phyloP scores from a whole-genome alignment of 352 stramenopile genomes.

The Phytophthora gonapodyides region DNA sequence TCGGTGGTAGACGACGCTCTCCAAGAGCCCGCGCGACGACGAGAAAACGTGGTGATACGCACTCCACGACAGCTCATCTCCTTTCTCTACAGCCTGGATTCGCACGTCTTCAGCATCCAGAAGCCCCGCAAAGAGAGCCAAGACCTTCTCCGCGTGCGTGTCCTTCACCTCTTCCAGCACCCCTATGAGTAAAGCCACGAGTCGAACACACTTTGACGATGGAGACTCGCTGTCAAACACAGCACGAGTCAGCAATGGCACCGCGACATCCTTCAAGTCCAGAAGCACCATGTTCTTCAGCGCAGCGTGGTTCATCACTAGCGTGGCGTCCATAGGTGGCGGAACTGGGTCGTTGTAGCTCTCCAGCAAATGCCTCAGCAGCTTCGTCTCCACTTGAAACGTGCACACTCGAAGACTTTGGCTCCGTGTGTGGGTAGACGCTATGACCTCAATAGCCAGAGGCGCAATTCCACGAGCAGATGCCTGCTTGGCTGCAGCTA shows the following conservation, averaged over 20 bases:
- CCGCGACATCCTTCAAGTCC: slow-evolving; percentile 39
- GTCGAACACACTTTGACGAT: slow-evolving; percentile 42
- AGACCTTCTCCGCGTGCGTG: slow-evolving; percentile 45
- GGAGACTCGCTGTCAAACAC: slow-evolving; percentile 20
- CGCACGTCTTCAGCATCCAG: slow-evolving; percentile 38
- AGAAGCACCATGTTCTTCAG: slow-evolving; percentile 54
- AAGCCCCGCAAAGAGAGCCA: slow-evolving; percentile 47
- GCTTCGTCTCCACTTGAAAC: slow-evolving; percentile 24
- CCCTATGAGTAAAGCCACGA: slow-evolving; percentile 57
- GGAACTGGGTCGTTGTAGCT: slow-evolving; percentile 7
- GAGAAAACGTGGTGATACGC: slow-evolving; percentile 64
- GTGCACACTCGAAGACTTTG: slow-evolving; percentile 25
- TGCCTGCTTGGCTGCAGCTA: not conserved
- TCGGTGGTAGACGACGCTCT: slow-evolving; percentile 68
- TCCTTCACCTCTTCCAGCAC: slow-evolving; percentile 73
- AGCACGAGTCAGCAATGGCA: slow-evolving; percentile 21
- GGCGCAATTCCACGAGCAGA: slow-evolving; percentile 24
- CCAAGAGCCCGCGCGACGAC: slow-evolving; percentile 51
- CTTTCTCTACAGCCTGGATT: not conserved
- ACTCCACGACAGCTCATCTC: slow-evolving; percentile 12
- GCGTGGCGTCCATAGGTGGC: slow-evolving; percentile 34
- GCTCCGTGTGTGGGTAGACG: not conserved
- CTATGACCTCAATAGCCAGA: slow-evolving; percentile 27
- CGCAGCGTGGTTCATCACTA: slow-evolving; percentile 48
- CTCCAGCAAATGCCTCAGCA: slow-evolving; percentile 21